phyloP scores from a whole-genome alignment of 2,329 filamentous ascomycete genomes.

The Atkinsonella hypoxylon region DNA sequence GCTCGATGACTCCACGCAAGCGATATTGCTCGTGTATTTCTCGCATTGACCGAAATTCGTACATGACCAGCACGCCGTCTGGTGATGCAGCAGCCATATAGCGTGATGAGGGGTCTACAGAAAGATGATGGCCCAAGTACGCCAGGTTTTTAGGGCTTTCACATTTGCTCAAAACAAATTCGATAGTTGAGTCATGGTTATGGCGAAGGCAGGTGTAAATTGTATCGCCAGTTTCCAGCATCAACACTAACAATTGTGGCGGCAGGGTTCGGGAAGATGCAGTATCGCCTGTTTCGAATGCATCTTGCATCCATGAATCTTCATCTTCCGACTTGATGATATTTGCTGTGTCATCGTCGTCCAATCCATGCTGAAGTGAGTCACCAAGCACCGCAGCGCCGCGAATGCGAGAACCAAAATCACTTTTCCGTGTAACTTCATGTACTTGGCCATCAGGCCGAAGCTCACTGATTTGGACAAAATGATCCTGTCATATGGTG shows the following conservation, averaged over 20 bases:
- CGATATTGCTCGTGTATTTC: conserved; percentile 39
- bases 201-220: conserved; percentile 62
- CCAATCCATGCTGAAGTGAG: conserved; percentile 26
- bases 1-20: conserved; percentile 34
- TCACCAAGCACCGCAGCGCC: conserved; percentile 66
- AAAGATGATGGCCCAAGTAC: conserved; percentile 53
- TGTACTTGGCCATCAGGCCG: conserved; percentile 56
- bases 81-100: conserved; percentile 58
- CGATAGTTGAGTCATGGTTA: conserved; percentile 29
- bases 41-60: conserved; percentile 49
- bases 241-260: conserved; percentile 70
- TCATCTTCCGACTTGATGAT: conserved; percentile 28
- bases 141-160: conserved; percentile 45
- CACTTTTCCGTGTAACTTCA: conserved; percentile 62
- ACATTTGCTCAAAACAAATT: conserved; percentile 50
- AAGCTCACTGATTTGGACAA: conserved; percentile 70
- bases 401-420: conserved; percentile 69
- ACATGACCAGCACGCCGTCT: conserved; percentile 60
- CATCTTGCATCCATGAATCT: conserved; percentile 25
- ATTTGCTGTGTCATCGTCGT: conserved; percentile 16
- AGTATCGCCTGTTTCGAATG: conserved; percentile 7
- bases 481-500: conserved; percentile 47
- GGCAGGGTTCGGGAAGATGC: conserved; percentile 33
- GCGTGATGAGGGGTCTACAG: conserved; percentile 64
- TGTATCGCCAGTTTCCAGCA: conserved; percentile 59